Evolutionary conservation across 768 basidiomycete species (phyloP).

Genomic region (Tricholomella constricta): DNA sequence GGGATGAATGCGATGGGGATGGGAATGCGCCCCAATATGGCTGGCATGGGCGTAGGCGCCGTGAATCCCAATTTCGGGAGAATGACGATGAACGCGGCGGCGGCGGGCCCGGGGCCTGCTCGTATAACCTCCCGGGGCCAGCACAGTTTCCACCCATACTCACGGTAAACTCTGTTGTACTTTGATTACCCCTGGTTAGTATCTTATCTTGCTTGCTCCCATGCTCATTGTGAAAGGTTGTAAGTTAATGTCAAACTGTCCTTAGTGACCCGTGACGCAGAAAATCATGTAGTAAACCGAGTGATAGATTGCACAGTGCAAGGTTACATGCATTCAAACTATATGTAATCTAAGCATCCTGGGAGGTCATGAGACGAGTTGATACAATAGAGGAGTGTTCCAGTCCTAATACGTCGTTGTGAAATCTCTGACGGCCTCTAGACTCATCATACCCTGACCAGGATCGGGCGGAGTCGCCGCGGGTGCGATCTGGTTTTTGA

Average conservation of each 20-base stretch:
- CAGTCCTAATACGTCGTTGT: conserved; percentile 47
- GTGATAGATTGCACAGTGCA: conserved; percentile 2
- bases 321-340: neutral
- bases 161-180: conserved; percentile 39
- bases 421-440: conserved; percentile 59
- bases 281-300: neutral
- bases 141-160: conserved; percentile 67
- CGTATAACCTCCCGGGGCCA: conserved; percentile 54
- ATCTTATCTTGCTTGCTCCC: neutral
- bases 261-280: too few species aligned
- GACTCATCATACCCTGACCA: conserved; percentile 48
- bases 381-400: conserved; percentile 5
- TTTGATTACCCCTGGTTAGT: neutral
- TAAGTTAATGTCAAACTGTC: too few species aligned
- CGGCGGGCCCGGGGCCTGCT: conserved; percentile 34
- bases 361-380: neutral
- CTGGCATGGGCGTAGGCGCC: conserved; percentile 22
- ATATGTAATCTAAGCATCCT: neutral
- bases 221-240: too few species aligned
- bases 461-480: conserved; percentile 23
- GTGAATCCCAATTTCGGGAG: conserved; percentile 32
- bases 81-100: conserved; percentile 36
- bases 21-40: conserved; percentile 15
- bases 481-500: conserved; percentile 45
- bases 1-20: conserved; percentile 24